Percentiles rank a stretch among this genome's conserved stretches.
phyloP scores from a whole-genome alignment of 306 rosid genomes.

The Leucaena leucocephala region DNA sequence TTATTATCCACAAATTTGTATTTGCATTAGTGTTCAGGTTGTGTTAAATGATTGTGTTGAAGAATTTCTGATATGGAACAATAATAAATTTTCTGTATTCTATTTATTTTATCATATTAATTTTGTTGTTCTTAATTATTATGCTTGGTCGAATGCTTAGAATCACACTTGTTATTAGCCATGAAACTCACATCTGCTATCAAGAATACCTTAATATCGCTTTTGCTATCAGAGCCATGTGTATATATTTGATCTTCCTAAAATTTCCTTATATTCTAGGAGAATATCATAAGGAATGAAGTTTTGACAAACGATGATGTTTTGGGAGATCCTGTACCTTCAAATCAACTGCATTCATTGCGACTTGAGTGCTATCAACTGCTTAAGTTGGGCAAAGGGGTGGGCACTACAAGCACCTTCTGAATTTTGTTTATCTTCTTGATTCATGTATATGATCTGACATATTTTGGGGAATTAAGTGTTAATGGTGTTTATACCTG shows the following conservation, averaged over 20 bases:
- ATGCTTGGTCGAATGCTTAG: too few species aligned
- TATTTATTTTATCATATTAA: slow-evolving; percentile 17
- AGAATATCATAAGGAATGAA: slow-evolving; percentile 50
- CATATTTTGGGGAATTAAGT: not conserved
- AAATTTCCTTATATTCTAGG: slow-evolving; percentile 52
- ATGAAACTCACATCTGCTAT: not conserved
- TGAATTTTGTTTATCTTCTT: slow-evolving; percentile 21
- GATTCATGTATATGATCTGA: slow-evolving; percentile 11
- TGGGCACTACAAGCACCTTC: slow-evolving; percentile 41
- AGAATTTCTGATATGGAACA: slow-evolving; percentile 15
- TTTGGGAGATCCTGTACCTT: slow-evolving; percentile 89
- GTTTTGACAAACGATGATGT: slow-evolving; percentile 85
- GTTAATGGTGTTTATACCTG: not conserved
- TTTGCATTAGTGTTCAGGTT: slow-evolving; percentile 9
- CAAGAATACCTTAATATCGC: slow-evolving; percentile 13
- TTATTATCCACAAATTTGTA: slow-evolving; percentile 20
- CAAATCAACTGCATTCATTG: slow-evolving; percentile 73
- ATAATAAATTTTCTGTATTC: slow-evolving; percentile 12
- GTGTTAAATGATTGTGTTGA: slow-evolving; percentile 21
- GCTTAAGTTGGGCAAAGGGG: slow-evolving; percentile 76
- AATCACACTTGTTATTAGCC: not conserved
- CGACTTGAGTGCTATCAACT: slow-evolving; percentile 78
- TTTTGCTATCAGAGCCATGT: slow-evolving; percentile 23
- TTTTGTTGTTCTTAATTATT: slow-evolving; percentile 6
- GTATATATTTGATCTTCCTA: slow-evolving; percentile 22